These are phyloP conservation scores for Candida sanyiensis DNA, from an alignment of 805 yeast genomes.

Conservation along the genomic window DNA sequence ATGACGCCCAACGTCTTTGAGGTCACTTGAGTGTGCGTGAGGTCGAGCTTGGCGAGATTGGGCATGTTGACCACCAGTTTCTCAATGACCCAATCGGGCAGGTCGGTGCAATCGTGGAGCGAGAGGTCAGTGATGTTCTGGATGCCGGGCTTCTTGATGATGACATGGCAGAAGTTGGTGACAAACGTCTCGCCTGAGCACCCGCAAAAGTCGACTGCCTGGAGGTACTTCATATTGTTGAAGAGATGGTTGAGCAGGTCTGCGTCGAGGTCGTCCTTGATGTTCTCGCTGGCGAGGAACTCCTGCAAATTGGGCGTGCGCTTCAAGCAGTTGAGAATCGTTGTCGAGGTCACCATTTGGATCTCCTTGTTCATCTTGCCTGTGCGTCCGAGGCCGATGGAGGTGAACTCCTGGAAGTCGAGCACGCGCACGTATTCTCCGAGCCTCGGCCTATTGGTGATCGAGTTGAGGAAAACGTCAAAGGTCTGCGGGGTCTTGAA, in stretches of 20 bases:
- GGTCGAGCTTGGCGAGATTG: conserved; percentile 61
- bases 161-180: conserved; percentile 45
- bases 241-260: conserved; percentile 51
- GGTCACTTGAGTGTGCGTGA: conserved; percentile 75
- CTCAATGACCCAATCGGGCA: conserved; percentile 51
- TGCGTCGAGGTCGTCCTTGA: conserved; percentile 72
- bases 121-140: conserved; percentile 40
- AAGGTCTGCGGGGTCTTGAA: conserved; percentile 80
- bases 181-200: conserved; percentile 64
- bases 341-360: conserved; percentile 77
- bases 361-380: conserved; percentile 86
- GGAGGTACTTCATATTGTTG: conserved; percentile 47
- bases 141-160: conserved; percentile 19
- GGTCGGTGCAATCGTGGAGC: conserved; percentile 82
- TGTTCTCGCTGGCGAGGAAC: conserved; percentile 78
- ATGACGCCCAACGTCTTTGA: conserved; percentile 51
- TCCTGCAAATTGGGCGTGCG: conserved; percentile 67
- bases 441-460: conserved; percentile 39
- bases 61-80: conserved; percentile 52
- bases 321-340: conserved; percentile 57
- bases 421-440: conserved; percentile 65
- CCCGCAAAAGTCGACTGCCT: conserved; percentile 84
- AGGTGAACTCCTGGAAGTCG: conserved; percentile 85
- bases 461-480: conserved; percentile 57
- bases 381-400: conserved; percentile 85